Evolutionary conservation across 106 monocot genomes (phyloP), one percentile per base, ranked within the genome.

Genomic region (Phalaenopsis aphrodite): DNA sequence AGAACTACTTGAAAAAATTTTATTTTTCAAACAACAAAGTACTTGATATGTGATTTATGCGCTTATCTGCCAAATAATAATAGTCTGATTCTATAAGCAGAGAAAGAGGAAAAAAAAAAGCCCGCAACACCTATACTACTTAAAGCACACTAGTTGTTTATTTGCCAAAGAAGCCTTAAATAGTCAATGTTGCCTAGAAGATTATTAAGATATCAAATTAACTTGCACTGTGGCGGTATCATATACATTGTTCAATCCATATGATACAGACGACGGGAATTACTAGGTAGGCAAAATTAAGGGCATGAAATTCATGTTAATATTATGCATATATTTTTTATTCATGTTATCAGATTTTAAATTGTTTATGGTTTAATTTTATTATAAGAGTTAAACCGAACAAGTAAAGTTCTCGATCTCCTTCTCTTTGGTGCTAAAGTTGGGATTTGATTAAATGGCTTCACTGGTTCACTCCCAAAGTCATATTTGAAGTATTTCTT

Each of bases 21-120:
- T 39, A 69, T 38, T 69, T 69, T 12, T 38, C 38, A 69, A 69
- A 39, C 69, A 69, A 69, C 69, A 38, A 69, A 69, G 14, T 69
- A 69, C 39, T 36, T 69, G 11, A 12, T 69, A 69, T 69, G 38
- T 69, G 69, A 12, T 69, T 38, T 11, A 69, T 3, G 39, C 36
- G 38, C 4, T 38, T 69, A 39, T 66, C 23, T 30, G 30, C 24
- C 8, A 56, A 66, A 66, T 66, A 66, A 39, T 38, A 36, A 69
- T 69, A 14, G 1, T 1, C 36, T 41, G 38, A 39, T 36, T 69
- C 39, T 65, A 65, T 14, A 41, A 39, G 38, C 64, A 65, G 24
- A 6, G 1, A 23, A 65, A 7, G 21, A 65, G n/a, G n/a, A n/a
- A n/a, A 65, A 65, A 57, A 4, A 57, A 57, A 14, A 57, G 1